Conservation (phyloP, 352 stramenopile genomes). For the Pythium sp. region DNA sequence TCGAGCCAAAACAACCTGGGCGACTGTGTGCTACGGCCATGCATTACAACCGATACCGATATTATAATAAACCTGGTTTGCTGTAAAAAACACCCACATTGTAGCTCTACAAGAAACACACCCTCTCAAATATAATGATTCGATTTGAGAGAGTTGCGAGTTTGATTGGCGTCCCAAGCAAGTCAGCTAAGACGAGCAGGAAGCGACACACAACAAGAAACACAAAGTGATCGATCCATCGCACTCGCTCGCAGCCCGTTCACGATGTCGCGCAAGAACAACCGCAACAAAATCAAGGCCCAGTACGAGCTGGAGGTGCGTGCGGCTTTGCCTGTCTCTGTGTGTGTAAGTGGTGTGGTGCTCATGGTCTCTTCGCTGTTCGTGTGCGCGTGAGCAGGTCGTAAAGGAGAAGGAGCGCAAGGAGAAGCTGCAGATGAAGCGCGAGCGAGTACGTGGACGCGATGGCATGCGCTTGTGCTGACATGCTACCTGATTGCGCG, state of each 20-base stretch:
- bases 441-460: slow-evolving; percentile 40
- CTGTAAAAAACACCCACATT: no score
- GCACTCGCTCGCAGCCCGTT: background rate
- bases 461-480: background rate
- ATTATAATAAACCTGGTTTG: no score
- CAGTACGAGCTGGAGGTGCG: slow-evolving; percentile 75
- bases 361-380: background rate
- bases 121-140: background rate
- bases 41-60: no score
- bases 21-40: no score
- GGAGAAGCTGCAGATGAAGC: slow-evolving; percentile 71
- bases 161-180: background rate
- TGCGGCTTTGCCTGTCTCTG: slow-evolving; percentile 8
- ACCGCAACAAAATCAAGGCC: slow-evolving; percentile 74
- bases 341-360: background rate
- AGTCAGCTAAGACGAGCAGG: background rate
- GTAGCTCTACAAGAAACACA: no score
- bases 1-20: no score
- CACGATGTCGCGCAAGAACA: slow-evolving; percentile 79
- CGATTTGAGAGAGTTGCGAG: no score
- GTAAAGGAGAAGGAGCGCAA: slow-evolving; percentile 61
- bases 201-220: slow-evolving; percentile 9
- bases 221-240: background rate
- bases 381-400: slow-evolving; percentile 16
- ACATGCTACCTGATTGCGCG: background rate